Percentiles rank a stretch among this genome's conserved stretches.
phyloP scores from a whole-genome alignment of 371 early-diverging fungal genomes.

The Rhizopus sp. region DNA sequence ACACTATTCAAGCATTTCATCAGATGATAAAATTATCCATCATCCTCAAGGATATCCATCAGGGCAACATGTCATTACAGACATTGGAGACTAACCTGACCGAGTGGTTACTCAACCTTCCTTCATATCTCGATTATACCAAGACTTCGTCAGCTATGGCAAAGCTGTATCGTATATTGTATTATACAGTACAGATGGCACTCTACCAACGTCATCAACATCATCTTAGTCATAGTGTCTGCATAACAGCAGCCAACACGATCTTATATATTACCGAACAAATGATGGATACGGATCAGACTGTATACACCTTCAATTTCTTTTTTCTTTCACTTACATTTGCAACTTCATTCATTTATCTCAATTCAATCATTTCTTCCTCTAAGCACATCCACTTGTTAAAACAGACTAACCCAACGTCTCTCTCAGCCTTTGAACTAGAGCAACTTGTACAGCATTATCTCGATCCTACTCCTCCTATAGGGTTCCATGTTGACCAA shows the following conservation, averaged over 20 bases:
- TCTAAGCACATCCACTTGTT: slow-evolving; percentile 13
- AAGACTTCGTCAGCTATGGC: slow-evolving; percentile 35
- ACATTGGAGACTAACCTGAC: slow-evolving; percentile 25
- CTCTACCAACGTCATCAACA: slow-evolving; percentile 12
- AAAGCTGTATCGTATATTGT: slow-evolving; percentile 43
- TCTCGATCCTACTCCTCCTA: slow-evolving; percentile 10
- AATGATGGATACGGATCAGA: slow-evolving; percentile 30
- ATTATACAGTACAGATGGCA: slow-evolving; percentile 47
- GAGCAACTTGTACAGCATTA: slow-evolving; percentile 20
- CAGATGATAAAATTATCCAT: slow-evolving; percentile 41
- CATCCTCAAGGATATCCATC: slow-evolving; percentile 27
- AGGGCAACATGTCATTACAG: slow-evolving; percentile 4
- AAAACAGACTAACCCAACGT: slow-evolving; percentile 18
- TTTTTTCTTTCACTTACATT: slow-evolving; percentile 30
- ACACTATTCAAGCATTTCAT: slow-evolving; percentile 18
- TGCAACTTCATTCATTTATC: slow-evolving; percentile 26
- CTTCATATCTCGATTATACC: slow-evolving; percentile 39
- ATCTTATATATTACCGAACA: slow-evolving; percentile 46
- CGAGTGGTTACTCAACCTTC: slow-evolving; percentile 42
- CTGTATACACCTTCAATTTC: slow-evolving; percentile 28
- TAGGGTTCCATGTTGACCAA: not conserved
- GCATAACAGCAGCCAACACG: slow-evolving; percentile 38
- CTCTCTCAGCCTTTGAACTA: slow-evolving; percentile 13
- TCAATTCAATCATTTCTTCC: slow-evolving; percentile 8
- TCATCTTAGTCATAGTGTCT: slow-evolving; percentile 22